These are phyloP conservation scores for Vaccinium macrocarpon DNA, from an alignment of 148 eudicot genomes.

Conservation along the genomic window DNA sequence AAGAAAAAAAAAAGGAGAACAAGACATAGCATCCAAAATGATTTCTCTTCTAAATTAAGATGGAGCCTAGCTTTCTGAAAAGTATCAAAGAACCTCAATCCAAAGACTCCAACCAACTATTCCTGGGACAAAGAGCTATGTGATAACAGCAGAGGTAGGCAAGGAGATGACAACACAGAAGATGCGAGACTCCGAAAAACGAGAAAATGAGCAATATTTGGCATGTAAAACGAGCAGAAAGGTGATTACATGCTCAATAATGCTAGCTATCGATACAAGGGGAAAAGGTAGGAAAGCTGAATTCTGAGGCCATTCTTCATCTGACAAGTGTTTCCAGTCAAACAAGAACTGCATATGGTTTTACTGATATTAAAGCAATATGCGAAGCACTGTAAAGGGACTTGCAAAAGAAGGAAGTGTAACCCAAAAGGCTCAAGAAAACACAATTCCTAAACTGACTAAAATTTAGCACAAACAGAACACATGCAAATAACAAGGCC, in stretches of 20 bases:
- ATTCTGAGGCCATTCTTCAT: not conserved
- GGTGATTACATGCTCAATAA: not conserved
- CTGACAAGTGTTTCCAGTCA: not conserved
- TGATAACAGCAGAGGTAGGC: not conserved
- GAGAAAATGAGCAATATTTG: not conserved
- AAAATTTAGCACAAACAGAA: not conserved
- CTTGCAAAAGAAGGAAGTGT: not conserved
- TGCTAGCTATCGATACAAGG: not conserved
- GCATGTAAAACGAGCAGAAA: not conserved
- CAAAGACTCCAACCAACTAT: not conserved
- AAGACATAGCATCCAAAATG: not conserved
- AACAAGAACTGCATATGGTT: not conserved
- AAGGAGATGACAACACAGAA: not conserved
- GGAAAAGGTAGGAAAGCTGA: not conserved
- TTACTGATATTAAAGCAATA: not conserved
- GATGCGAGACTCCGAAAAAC: not conserved
- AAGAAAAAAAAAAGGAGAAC: not conserved
- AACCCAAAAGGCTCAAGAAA: not conserved
- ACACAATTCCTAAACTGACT: not conserved
- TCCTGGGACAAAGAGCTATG: not conserved
- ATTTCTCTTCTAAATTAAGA: not conserved
- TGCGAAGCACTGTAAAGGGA: not conserved
- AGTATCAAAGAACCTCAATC: not conserved
- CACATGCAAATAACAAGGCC: not conserved
- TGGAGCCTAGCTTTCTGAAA: not conserved